Evolutionary conservation across 2,329 filamentous ascomycete species (phyloP).

Genomic region (Clarireedia paspali): DNA sequence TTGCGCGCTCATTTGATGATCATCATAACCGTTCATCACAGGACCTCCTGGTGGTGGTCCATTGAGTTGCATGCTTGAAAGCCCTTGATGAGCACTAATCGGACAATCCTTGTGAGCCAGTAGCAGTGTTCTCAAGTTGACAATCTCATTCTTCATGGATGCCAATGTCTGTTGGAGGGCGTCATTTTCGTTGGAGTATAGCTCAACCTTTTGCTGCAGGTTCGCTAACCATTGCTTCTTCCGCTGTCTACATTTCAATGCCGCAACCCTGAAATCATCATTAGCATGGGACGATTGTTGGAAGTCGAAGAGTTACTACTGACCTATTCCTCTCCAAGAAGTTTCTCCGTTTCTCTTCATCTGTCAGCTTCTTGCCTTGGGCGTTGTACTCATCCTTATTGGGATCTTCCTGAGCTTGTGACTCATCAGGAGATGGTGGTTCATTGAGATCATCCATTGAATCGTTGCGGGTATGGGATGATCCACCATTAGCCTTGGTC

Average conservation of each 20-base stretch:
- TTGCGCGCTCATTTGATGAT: background rate
- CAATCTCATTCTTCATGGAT: constrained; percentile 81
- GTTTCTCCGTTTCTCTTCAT: constrained; percentile 97
- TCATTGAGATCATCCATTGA: background rate
- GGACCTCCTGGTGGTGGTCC: background rate
- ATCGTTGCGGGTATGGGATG: constrained; percentile 24
- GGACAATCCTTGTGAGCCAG: constrained; percentile 95
- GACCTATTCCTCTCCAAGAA: constrained; percentile 96
- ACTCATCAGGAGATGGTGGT: constrained; percentile 25
- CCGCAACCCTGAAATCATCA: constrained; percentile 63
- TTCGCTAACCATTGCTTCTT: constrained; percentile 99
- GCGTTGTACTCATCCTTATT: constrained; percentile 51
- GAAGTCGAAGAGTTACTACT: constrained; percentile 33
- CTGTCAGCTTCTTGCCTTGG: constrained; percentile 72
- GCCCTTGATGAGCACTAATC: constrained; percentile 76
- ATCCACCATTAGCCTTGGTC: constrained; percentile 49
- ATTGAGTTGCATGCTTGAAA: constrained; percentile 3
- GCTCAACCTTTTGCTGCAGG: constrained; percentile 87
- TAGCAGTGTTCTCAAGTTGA: constrained; percentile 87
- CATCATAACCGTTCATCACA: background rate
- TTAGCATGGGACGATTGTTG: background rate
- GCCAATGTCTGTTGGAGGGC: constrained; percentile 75
- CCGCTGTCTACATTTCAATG: constrained; percentile 90
- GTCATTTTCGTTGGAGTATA: constrained; percentile 89
- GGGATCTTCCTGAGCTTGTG: constrained; percentile 33